Conservation (phyloP, 2,329 filamentous ascomycete species). For the Plectosphaerella cucumerina region DNA sequence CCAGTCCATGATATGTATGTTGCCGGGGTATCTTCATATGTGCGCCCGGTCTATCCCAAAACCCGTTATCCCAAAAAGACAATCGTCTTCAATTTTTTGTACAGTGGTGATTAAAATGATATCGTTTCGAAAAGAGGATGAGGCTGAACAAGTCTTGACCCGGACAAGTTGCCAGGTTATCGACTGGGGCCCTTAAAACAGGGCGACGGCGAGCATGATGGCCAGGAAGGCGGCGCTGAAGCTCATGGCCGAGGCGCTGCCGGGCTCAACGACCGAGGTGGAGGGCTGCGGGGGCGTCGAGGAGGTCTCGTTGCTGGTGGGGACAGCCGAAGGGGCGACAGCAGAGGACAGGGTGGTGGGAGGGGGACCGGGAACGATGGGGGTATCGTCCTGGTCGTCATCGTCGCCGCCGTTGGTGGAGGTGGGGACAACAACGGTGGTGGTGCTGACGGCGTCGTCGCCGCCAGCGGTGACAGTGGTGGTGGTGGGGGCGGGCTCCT, state of each 20-base stretch:
- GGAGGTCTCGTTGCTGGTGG: not conserved
- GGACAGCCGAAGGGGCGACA: not conserved
- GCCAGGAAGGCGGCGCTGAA: slow-evolving; percentile 9
- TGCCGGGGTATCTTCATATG: not conserved
- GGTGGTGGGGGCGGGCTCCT: slow-evolving; percentile 4
- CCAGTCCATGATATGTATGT: no score
- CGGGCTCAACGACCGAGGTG: slow-evolving; percentile 1
- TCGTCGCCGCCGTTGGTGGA: not conserved
- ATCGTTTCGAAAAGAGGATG: not conserved
- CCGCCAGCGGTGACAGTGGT: not conserved
- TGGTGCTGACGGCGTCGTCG: not conserved
- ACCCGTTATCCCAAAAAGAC: no score
- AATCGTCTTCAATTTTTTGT: no score
- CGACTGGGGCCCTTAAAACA: slow-evolving; percentile 5
- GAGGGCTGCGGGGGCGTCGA: not conserved
- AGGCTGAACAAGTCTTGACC: not conserved
- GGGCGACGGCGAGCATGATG: slow-evolving; percentile 8
- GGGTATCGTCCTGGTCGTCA: not conserved
- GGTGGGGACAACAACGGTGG: not conserved
- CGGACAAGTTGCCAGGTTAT: not conserved
- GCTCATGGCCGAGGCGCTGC: slow-evolving; percentile 3
- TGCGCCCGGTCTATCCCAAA: not conserved
- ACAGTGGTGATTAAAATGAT: no score
- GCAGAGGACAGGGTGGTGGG: not conserved
- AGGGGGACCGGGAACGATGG: not conserved